These are phyloP conservation scores for Bimuria novae-zelandiae DNA, from an alignment of 2,329 filamentous ascomycete genomes.

Conservation along the genomic window DNA sequence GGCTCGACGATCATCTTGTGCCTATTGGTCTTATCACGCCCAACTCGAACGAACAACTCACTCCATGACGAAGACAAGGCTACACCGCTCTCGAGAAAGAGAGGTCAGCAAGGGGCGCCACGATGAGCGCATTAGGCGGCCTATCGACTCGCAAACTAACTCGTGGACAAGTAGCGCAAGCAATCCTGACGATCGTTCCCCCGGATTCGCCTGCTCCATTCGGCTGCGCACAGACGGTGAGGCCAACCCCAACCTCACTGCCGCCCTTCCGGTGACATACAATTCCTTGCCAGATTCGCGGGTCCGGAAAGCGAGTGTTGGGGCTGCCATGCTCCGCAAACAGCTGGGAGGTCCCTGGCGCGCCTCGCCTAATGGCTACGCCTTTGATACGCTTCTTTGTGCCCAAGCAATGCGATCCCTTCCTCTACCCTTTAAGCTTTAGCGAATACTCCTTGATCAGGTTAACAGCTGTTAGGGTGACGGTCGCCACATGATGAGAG, in stretches of 20 bases:
- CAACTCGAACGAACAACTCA: not conserved
- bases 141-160: conserved; percentile 1
- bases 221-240: not conserved
- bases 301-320: too few relatives aligned
- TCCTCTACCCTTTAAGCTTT: too few relatives aligned
- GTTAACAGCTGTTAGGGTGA: too few relatives aligned
- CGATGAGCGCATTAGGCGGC: conserved; percentile 1
- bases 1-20: not conserved
- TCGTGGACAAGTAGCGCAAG: conserved; percentile 2
- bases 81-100: conserved; percentile 1
- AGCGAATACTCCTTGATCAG: too few relatives aligned
- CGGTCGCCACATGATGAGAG: not conserved
- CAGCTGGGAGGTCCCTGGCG: too few relatives aligned
- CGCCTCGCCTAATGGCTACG: too few relatives aligned
- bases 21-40: not conserved
- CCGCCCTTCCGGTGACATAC: not conserved
- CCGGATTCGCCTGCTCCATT: not conserved
- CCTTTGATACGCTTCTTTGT: too few relatives aligned
- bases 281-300: not conserved
- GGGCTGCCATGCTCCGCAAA: too few relatives aligned
- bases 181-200: not conserved
- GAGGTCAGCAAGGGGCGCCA: not conserved
- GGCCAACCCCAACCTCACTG: not conserved
- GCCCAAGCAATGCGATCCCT: too few relatives aligned
- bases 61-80: not conserved